Percentiles rank a stretch among this genome's conserved stretches.
phyloP scores from a whole-genome alignment of 257 asterid genomes.

The Plantago elongata region DNA sequence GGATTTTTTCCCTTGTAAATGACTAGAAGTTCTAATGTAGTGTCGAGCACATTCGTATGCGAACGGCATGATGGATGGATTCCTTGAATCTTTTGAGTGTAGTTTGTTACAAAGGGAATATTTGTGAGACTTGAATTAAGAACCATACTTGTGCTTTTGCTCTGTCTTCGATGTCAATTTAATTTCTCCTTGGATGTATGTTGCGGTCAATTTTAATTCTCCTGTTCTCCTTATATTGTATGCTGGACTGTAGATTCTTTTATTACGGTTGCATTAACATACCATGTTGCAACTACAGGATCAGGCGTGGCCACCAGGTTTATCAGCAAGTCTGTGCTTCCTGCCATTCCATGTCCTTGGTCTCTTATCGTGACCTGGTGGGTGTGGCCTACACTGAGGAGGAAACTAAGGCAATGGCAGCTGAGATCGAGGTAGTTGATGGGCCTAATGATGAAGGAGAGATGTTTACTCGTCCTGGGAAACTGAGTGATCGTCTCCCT shows the following conservation, averaged over 20 bases:
- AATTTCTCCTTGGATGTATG: background rate
- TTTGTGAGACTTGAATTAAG: too few relatives aligned
- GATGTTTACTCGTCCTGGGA: conserved; percentile 89
- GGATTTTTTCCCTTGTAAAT: too few relatives aligned
- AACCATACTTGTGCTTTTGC: too few relatives aligned
- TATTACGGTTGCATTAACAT: conserved; percentile 18
- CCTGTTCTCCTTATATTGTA: background rate
- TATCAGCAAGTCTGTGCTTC: conserved; percentile 82
- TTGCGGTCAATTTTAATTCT: background rate
- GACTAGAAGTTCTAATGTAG: too few relatives aligned
- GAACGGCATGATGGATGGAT: too few relatives aligned
- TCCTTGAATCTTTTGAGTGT: too few relatives aligned
- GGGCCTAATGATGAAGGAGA: conserved; percentile 97
- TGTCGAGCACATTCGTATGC: too few relatives aligned
- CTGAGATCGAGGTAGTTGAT: conserved; percentile 88
- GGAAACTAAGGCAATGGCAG: conserved; percentile 90
- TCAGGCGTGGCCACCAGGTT: conserved; percentile 78
- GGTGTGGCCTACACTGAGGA: conserved; percentile 93
- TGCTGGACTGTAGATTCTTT: conserved; percentile 1
- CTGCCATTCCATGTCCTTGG: conserved; percentile 81
- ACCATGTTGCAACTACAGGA: conserved; percentile 35
- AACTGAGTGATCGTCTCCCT: conserved; percentile 83
- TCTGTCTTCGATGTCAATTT: too few relatives aligned
- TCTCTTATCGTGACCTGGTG: conserved; percentile 75
- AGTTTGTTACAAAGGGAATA: too few relatives aligned